Conservation (phyloP, 805 yeast species). For the Tetrapisispora namnaoensis region DNA sequence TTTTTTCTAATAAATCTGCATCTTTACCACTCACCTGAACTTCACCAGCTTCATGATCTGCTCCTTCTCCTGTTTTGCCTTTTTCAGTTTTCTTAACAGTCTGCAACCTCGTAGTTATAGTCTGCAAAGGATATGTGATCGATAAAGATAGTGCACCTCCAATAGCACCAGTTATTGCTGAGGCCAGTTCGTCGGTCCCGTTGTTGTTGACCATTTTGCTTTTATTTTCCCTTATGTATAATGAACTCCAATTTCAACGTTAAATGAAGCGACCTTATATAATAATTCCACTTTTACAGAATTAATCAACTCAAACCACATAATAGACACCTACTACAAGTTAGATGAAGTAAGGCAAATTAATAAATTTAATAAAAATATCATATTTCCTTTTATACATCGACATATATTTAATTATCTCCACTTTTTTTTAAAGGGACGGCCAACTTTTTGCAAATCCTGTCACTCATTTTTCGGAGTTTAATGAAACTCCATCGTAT, state of each 20-base stretch:
- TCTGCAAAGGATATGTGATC: constrained; percentile 82
- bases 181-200: constrained; percentile 37
- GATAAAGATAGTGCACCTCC: constrained; percentile 86
- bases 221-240: too few relatives aligned
- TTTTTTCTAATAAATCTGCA: constrained; percentile 2
- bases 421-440: not conserved
- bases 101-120: constrained; percentile 82
- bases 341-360: too few relatives aligned
- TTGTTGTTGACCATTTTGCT: not conserved
- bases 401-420: not conserved
- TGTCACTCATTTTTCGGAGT: not conserved
- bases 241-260: too few relatives aligned
- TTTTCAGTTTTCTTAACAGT: constrained; percentile 21
- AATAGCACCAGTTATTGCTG: constrained; percentile 90
- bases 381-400: not conserved
- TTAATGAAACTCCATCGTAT: not conserved
- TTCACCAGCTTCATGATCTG: constrained; percentile 13
- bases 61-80: not conserved
- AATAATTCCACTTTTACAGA: too few relatives aligned
- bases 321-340: not conserved
- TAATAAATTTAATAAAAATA: too few relatives aligned
- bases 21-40: not conserved
- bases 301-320: too few relatives aligned
- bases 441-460: not conserved
- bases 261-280: too few relatives aligned